phyloP scores from a whole-genome alignment of 2,329 filamentous ascomycete genomes.

The Aspergillus flavus region DNA sequence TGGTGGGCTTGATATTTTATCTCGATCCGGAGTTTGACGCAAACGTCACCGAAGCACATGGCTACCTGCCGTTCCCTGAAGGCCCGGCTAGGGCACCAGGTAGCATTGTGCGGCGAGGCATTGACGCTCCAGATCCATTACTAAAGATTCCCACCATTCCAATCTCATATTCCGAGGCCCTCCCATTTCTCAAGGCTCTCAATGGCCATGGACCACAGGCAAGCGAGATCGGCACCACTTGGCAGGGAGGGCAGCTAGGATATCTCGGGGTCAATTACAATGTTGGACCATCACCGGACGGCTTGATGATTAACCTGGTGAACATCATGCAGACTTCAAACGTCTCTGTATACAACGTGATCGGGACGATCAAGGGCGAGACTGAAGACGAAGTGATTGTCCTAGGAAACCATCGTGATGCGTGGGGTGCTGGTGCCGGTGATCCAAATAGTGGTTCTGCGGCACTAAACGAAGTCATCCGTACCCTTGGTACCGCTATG shows the following conservation, averaged over 20 bases:
- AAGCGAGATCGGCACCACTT: not conserved
- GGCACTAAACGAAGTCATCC: not conserved
- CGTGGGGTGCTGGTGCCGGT: not conserved
- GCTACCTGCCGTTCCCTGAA: not conserved
- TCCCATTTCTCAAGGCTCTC: not conserved
- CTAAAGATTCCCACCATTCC: not conserved
- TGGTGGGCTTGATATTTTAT: not conserved
- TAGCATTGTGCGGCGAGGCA: not conserved
- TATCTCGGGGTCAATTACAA: not conserved
- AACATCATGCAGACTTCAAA: not conserved
- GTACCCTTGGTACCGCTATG: not conserved
- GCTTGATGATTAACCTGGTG: not conserved
- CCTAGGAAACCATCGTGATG: not conserved
- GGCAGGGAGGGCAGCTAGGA: not conserved
- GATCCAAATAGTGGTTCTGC: not conserved
- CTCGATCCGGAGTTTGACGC: not conserved
- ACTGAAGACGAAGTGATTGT: not conserved
- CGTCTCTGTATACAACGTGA: not conserved
- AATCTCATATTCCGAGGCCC: not conserved
- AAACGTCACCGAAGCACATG: not conserved
- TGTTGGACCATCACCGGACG: not conserved
- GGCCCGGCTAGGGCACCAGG: not conserved
- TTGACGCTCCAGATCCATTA: not conserved
- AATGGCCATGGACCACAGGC: not conserved
- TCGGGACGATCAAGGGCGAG: not conserved